Conservation (phyloP, 1,284 basidiomycete genomes). For the Malassezia slooffiae region DNA sequence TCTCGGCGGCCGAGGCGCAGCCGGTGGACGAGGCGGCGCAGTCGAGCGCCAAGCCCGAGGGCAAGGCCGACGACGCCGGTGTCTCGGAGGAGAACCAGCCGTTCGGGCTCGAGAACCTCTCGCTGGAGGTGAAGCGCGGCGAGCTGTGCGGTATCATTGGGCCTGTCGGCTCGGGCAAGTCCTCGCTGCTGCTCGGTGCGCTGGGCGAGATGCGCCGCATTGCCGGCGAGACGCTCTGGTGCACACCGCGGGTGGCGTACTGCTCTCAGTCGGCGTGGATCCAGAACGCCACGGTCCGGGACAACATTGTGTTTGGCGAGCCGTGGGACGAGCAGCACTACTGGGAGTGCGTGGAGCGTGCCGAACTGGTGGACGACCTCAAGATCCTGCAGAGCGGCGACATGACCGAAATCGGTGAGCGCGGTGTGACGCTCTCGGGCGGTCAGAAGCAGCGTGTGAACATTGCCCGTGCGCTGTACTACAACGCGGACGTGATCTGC, state of each 20-base stretch:
- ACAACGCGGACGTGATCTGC: constrained; percentile 57
- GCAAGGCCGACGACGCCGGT: constrained; percentile 9
- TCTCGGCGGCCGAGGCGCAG: constrained; percentile 4
- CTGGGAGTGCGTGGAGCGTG: constrained; percentile 34
- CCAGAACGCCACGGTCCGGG: constrained; percentile 64
- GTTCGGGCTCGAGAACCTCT: constrained; percentile 3
- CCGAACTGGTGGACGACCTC: constrained; percentile 53
- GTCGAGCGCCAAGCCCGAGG: constrained; percentile 8
- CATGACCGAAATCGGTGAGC: constrained; percentile 56
- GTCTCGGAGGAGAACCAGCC: constrained; percentile 18
- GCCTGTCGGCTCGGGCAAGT: constrained; percentile 43
- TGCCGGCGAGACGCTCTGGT: constrained; percentile 33
- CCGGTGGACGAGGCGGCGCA: constrained; percentile 9
- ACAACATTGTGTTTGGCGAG: constrained; percentile 50
- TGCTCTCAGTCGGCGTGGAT: constrained; percentile 82
- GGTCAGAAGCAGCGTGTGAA: constrained; percentile 60
- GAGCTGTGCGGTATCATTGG: constrained; percentile 30
- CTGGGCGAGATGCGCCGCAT: constrained; percentile 41
- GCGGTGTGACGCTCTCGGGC: constrained; percentile 51
- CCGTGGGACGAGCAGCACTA: constrained; percentile 52
- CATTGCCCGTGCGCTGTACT: constrained; percentile 64
- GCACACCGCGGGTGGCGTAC: constrained; percentile 55
- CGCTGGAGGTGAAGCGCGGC: constrained; percentile 10
- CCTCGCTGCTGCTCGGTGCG: constrained; percentile 35
- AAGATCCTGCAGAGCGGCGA: constrained; percentile 63